Conservation (phyloP, 257 asterid genomes). For the Petrea volubilis region DNA sequence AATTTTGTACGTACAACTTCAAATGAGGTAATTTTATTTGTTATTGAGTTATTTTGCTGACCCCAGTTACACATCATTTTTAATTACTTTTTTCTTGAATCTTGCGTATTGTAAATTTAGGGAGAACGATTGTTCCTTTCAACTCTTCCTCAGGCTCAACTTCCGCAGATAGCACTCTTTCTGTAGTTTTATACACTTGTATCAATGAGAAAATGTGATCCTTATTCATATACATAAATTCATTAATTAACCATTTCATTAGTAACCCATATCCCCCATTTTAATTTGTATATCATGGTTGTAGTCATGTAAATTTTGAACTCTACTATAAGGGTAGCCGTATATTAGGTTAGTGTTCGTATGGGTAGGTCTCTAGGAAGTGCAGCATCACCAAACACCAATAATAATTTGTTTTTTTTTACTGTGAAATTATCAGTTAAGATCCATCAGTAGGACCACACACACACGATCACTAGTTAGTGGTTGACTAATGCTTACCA, state of each 20-base stretch:
- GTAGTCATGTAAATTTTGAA: constrained; percentile 23
- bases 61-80: too few species aligned
- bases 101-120: too few species aligned
- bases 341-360: constrained; percentile 13
- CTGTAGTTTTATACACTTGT: neutral
- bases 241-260: neutral
- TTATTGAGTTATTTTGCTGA: too few species aligned
- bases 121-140: too few species aligned
- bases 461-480: constrained; percentile 18
- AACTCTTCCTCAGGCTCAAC: too few species aligned
- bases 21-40: too few species aligned
- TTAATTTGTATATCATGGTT: neutral
- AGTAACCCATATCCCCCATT: neutral
- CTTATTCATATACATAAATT: neutral
- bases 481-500: constrained; percentile 35
- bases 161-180: neutral
- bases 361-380: constrained; percentile 10
- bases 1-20: too few species aligned
- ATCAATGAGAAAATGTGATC: neutral
- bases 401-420: too few species aligned
- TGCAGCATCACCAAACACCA: constrained; percentile 40
- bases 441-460: constrained; percentile 18
- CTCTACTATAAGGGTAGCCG: neutral
- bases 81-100: too few species aligned
- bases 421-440: constrained; percentile 9